A percentile compares a stretch with the other conserved stretches of the same genome.
Conservation (phyloP, 2,329 filamentous ascomycete genomes). For the Aspergillus sp. region DNA sequence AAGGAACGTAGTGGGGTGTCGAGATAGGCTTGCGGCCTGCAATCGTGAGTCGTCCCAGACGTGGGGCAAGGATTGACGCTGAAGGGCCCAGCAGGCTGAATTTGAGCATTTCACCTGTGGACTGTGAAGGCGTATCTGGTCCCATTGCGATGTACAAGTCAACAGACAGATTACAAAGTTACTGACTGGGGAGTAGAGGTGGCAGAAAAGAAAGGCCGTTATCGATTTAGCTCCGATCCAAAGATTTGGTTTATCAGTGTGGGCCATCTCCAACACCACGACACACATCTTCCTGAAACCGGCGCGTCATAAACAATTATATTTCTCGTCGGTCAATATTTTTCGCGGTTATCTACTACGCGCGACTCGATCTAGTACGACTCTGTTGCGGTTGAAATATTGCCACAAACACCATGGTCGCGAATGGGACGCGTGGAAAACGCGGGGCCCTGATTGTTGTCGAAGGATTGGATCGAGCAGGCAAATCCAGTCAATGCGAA, state of each 20-base stretch:
- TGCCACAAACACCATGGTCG: slow-evolving; percentile 14
- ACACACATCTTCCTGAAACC: neutral
- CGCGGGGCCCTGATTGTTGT: slow-evolving; percentile 78
- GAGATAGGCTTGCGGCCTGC: slow-evolving; percentile 65
- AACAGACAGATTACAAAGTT: neutral
- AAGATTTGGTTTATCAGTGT: neutral
- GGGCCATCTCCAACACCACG: neutral
- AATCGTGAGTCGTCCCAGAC: slow-evolving; percentile 67
- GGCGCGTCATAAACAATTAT: neutral
- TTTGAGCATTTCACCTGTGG: slow-evolving; percentile 35
- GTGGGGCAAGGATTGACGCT: slow-evolving; percentile 48
- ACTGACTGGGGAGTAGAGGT: neutral
- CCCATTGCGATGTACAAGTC: slow-evolving; percentile 26
- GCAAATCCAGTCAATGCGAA: slow-evolving; percentile 88
- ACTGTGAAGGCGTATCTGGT: slow-evolving; percentile 20
- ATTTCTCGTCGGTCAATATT: neutral
- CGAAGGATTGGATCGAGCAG: slow-evolving; percentile 85
- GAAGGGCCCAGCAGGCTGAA: slow-evolving; percentile 38
- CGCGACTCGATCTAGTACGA: neutral
- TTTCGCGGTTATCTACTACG: neutral
- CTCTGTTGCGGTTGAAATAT: neutral
- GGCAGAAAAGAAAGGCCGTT: slow-evolving; percentile 8
- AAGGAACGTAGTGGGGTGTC: slow-evolving; percentile 79
- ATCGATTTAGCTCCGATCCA: neutral
- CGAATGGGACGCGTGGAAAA: slow-evolving; percentile 15